Evolutionary conservation across 2,329 filamentous ascomycete genomes (phyloP), one percentile per base, ranked within the genome.

Genomic region (Lachnellula arida): DNA sequence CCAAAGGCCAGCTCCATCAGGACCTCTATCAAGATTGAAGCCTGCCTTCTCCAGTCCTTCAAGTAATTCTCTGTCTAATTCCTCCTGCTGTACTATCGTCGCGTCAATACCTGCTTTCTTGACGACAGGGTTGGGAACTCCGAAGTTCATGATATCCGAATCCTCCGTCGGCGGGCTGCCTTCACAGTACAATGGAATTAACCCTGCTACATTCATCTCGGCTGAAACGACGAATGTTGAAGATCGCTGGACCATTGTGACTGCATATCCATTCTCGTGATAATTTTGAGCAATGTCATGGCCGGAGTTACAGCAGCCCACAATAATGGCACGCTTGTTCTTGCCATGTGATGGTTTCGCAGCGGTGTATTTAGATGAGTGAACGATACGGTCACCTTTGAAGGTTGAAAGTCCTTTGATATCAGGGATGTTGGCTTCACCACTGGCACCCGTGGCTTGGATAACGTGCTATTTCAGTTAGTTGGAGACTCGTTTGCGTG

Each of bases 241-340:
- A 1, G 80, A 83, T 3, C 87, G 79, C 69, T 90, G 87, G 0
- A 90, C 77, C 69, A 90, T 85, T 0, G 86, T 89, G 1, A 88
- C 80, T 2, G 81, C 74, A 59, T 84, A 85, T 0, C 86, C 87
- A 49, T 83, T 81, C 62, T 88, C 84, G 35, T 80, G 76, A 63
- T 78, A 88, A 59, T 88, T 83, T 54, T 88, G 85, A 0, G 83
- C 81, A 54, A 88, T 88, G 60, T 89, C 86, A 62, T 87, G 84
- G 5, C 76, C 83, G 0, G 83, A 87, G 69, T 88, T 89, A 68
- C 85, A 86, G 1, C 81, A 84, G 1, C 86, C 87, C 0, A 89
- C 76, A 0, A 89, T 80, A 1, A 88, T 72, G 0, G 81, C 85
- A 58, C 81, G 84, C 66, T 84, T 85, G 1, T 78, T 78, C 17